Evolutionary conservation across 2,329 filamentous ascomycete genomes (phyloP), one percentile per base, ranked within the genome.

Genomic region (Pseudohalonectria lignicola): DNA sequence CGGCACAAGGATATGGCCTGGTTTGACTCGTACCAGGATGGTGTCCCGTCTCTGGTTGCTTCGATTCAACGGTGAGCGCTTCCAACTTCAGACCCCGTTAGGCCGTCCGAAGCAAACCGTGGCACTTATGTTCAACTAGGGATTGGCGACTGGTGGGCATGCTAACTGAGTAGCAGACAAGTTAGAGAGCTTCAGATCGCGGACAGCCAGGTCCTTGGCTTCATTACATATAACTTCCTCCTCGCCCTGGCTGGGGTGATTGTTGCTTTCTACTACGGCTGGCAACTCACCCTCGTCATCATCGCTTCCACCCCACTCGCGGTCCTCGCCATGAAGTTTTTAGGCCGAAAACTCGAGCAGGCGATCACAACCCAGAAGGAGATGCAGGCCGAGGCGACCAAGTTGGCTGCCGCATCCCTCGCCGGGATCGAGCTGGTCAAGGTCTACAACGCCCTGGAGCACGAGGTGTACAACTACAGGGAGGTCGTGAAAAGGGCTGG

Each of bases 371-470:
- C 63, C 2, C 87, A 95, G 49, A 79, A 82, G 40, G 57, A 60
- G 2, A 71, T 79, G 40, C 69, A 94, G 1, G 74, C 74, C 2
- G 62, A 69, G 34, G 85, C 86, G 0, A 79, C 86, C 1, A 90
- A 86, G 50, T 66, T 78, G 39, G 73, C 79, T 1, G 78, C 75
- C 9, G 81, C 76, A 10, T 78, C 85, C 0, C 70, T 93, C 9
- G 66, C 67, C 2, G 78, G 76, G 3, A 90, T 95, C 29, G 86
- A 94, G 43, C 74, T 84, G 0, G 86, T 96, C 51, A 95, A 95
- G 54, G 80, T 78, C 37, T 88, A 83, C 60, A 88, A 90, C 47
- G 85, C 81, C 1, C 74, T 86, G 49, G 69, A 71, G 11, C 64
- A 78, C 10, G 88, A 94, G 54, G 57, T 74, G 1, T 69, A 69